phyloP scores from a whole-genome alignment of 176 grass and related monocot genomes.

The maize (Zea mays) region Zm-B73-REFERENCE-NAM-5.0 NC_050096.1:25698501-25699000 shows the following conservation, averaged over 20 bases:
- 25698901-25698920: neutral
- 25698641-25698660: neutral
- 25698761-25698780: neutral
- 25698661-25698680: neutral
- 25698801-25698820: slow-evolving; percentile 3
- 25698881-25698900: slow-evolving; percentile 10
- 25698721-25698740: slow-evolving; percentile 7
- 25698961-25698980: slow-evolving; percentile 7
- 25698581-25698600: slow-evolving; percentile 83
- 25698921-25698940: neutral
- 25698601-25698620: slow-evolving; percentile 15
- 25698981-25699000: neutral
- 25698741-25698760: neutral
- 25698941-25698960: neutral
- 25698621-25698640: slow-evolving; percentile 19
- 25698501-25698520: slow-evolving; percentile 65
- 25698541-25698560: slow-evolving; percentile 92
- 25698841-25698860: neutral
- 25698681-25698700: neutral
- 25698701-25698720: neutral
- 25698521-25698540: slow-evolving; percentile 82
- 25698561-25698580: slow-evolving; percentile 84
- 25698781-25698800: neutral
- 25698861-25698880: neutral
- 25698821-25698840: slow-evolving; percentile 5